phyloP scores from a whole-genome alignment of 1,284 basidiomycete species.

The Tilletiaria anomala region DNA sequence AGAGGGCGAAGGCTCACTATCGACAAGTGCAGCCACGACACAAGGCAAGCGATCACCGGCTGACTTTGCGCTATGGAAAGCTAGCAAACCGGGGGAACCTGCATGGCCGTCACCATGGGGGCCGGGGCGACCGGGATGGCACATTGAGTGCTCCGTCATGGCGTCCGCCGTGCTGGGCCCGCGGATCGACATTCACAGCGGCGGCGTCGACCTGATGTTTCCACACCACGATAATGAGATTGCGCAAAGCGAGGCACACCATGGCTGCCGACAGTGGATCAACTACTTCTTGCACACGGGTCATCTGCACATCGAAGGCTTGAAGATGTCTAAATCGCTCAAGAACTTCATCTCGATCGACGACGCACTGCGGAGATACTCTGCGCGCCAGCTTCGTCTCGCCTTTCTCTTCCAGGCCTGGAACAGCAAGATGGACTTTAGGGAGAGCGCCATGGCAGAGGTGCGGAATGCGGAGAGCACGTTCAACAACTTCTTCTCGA shows the following conservation, averaged over 20 bases:
- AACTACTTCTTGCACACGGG: slow-evolving; percentile 99
- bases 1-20: slow-evolving; percentile 56
- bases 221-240: slow-evolving; percentile 99
- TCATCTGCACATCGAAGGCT: slow-evolving; percentile 92
- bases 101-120: slow-evolving; percentile 96
- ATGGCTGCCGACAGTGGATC: slow-evolving; percentile 80
- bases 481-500: slow-evolving; percentile 94
- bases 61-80: slow-evolving; percentile 98
- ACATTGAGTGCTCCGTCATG: slow-evolving; percentile 99
- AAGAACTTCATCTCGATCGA: slow-evolving; percentile 99
- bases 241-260: slow-evolving; percentile 63
- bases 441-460: slow-evolving; percentile 69
- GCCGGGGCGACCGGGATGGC: slow-evolving; percentile 92
- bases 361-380: slow-evolving; percentile 74
- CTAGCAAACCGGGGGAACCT: slow-evolving; percentile 93
- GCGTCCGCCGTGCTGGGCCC: slow-evolving; percentile 80
- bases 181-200: slow-evolving; percentile 94
- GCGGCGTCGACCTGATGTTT: slow-evolving; percentile 90
- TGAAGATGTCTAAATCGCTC: slow-evolving; percentile 98
- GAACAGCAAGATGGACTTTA: slow-evolving; percentile 89
- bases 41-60: slow-evolving; percentile 49
- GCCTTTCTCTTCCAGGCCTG: slow-evolving; percentile 84
- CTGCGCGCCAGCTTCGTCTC: slow-evolving; percentile 79
- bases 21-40: slow-evolving; percentile 40
- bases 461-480: slow-evolving; percentile 71